Conservation (phyloP, 164 flowering plant species). For the Vitis rupestris region DNA sequence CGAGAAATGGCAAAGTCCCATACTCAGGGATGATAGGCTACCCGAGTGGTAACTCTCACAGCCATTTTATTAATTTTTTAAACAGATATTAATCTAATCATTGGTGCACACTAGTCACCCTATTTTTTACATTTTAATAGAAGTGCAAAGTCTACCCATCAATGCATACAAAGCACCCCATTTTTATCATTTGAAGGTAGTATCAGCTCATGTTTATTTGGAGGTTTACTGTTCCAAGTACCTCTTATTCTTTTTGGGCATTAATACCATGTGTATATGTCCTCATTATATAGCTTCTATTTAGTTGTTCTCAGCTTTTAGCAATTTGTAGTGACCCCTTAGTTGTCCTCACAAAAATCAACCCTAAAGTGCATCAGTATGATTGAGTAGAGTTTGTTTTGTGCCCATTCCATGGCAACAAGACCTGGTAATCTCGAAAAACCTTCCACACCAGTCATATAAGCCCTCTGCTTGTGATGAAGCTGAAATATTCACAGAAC, state of each 20-base stretch:
- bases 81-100: background rate
- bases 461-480: background rate
- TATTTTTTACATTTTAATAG: background rate
- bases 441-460: no score
- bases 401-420: background rate
- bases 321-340: background rate
- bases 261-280: no score
- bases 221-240: no score
- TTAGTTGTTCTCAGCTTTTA: background rate
- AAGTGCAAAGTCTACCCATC: background rate
- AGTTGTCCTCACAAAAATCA: background rate
- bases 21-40: constrained; percentile 72
- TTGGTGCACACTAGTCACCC: background rate
- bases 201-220: no score
- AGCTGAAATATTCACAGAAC: background rate
- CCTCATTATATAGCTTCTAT: background rate
- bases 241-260: background rate
- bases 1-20: constrained; percentile 93
- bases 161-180: no score
- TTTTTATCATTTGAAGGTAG: no score
- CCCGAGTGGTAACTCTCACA: constrained; percentile 78
- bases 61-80: background rate
- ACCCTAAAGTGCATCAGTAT: background rate
- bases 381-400: background rate
- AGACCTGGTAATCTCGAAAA: no score